These are phyloP conservation scores for Arabidopsis lyrata DNA, from an alignment of 441 rosid species.

Conservation along the genomic window DNA sequence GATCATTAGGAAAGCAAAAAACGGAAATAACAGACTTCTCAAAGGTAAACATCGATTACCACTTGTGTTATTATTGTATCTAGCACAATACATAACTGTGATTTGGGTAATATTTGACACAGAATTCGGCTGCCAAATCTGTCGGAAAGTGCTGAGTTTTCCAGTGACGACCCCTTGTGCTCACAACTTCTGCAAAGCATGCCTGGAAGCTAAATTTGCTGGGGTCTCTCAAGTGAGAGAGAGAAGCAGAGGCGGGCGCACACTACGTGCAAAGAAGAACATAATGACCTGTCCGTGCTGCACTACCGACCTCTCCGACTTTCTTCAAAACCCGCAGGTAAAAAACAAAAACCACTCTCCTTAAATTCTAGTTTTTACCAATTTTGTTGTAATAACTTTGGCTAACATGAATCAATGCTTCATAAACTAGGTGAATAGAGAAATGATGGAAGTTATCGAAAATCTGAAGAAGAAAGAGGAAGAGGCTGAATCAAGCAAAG, in stretches of 20 bases:
- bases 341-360: not conserved
- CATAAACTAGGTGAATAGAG: slow-evolving; percentile 63
- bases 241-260: slow-evolving; percentile 62
- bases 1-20: slow-evolving; percentile 26
- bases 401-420: not conserved
- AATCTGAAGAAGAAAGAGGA: slow-evolving; percentile 44
- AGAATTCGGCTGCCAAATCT: slow-evolving; percentile 58
- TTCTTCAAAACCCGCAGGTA: slow-evolving; percentile 70
- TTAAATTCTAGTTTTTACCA: not conserved
- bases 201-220: slow-evolving; percentile 51
- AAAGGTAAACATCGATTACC: slow-evolving; percentile 35
- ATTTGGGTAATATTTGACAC: slow-evolving; percentile 12
- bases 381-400: not conserved
- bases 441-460: slow-evolving; percentile 65
- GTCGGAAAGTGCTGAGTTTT: slow-evolving; percentile 49
- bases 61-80: not conserved
- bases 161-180: slow-evolving; percentile 66
- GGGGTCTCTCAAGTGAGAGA: slow-evolving; percentile 51
- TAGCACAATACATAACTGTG: not conserved
- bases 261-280: slow-evolving; percentile 62
- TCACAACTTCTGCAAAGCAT: slow-evolving; percentile 58
- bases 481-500: not conserved
- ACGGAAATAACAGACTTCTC: slow-evolving; percentile 32
- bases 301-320: slow-evolving; percentile 65
- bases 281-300: slow-evolving; percentile 73